phyloP scores from a whole-genome alignment of 179 eudicot genomes.

The Beta corolliflora region DNA sequence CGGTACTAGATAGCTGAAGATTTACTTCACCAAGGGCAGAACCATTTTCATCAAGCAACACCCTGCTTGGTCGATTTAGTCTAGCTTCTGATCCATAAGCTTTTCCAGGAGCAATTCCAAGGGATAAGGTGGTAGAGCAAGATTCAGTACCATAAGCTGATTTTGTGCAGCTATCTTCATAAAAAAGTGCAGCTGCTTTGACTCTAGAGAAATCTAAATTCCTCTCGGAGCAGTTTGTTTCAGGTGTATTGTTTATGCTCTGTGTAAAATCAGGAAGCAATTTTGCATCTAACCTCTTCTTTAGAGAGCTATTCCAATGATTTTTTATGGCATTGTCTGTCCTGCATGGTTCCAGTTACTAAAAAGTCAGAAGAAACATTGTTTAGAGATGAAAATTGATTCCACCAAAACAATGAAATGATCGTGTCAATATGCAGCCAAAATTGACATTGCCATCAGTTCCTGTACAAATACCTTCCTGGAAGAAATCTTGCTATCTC shows the following conservation, averaged over 20 bases:
- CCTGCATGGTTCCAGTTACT: constrained; percentile 38
- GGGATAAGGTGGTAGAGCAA: constrained; percentile 54
- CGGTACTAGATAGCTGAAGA: constrained; percentile 17
- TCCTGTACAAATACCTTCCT: constrained; percentile 64
- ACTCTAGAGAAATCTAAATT: constrained; percentile 22
- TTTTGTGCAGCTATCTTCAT: constrained; percentile 14
- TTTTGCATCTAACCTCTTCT: constrained; percentile 56
- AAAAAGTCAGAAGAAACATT: background rate
- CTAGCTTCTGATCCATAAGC: constrained; percentile 24
- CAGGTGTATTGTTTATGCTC: constrained; percentile 22
- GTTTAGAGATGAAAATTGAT: background rate
- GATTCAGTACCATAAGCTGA: constrained; percentile 32
- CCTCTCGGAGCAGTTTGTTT: constrained; percentile 23
- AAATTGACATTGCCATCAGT: background rate
- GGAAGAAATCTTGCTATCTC: constrained; percentile 86
- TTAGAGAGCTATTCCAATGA: constrained; percentile 87
- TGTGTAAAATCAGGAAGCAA: constrained; percentile 22
- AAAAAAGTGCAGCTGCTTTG: constrained; percentile 12
- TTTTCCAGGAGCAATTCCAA: constrained; percentile 38
- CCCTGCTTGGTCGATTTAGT: constrained; percentile 25
- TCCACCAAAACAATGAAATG: background rate
- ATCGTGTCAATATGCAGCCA: background rate
- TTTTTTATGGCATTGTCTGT: constrained; percentile 92
- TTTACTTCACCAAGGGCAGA: constrained; percentile 9
- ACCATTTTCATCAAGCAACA: constrained; percentile 19